Base-by-base conservation (phyloP, 345 rosid species). In the Salix koriyanagi region DNA sequence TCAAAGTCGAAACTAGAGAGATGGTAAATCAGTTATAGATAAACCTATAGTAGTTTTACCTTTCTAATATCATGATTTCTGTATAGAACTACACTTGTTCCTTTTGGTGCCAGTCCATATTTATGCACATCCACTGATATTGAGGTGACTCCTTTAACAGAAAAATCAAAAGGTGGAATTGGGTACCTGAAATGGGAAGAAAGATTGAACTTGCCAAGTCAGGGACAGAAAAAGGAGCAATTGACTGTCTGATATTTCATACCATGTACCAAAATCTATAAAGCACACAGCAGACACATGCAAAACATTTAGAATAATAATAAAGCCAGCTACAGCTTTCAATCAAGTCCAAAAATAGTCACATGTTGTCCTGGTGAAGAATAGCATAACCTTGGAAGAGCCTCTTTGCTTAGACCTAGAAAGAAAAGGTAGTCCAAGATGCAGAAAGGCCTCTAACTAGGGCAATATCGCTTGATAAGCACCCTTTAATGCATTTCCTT, bases 91-190 rank as follows among this genome's bases (percentile, higher is more conserved):
- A 89, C 77, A 79, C 99, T 96, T 37, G 99, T 96, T 79, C 97
- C 99, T 86, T 93, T 92, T 34, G 96, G 99, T 74, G 98, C 99
- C 85, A 96, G 79, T 30, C 99, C 99, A 85, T 93, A 96, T 77
- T 92, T 93, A 86, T 92, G 99, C 73, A 93, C 97, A 78, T 96
- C 99, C 48, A 85, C 91, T 9, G 98, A 96, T 65, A 93, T 82
- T 52, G 98, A 96, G 73, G 98, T 96, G 52, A 93, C 97, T 77
- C 99, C 98, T 82, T 75, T 84, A 72, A 96, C 92, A 69, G 91
- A 72, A 81, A 96, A 96, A 85, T 96, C 99, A 85, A 91, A 96
- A 66, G 96, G 87, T 66, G 91, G 96, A 80, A 96, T 85, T 7
- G 89, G 91, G 73, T 90, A 92, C 89, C 96, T 93, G 81, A 46